phyloP scores from a whole-genome alignment of 2,329 filamentous ascomycete genomes.

The Fusarium irregulare region DNA sequence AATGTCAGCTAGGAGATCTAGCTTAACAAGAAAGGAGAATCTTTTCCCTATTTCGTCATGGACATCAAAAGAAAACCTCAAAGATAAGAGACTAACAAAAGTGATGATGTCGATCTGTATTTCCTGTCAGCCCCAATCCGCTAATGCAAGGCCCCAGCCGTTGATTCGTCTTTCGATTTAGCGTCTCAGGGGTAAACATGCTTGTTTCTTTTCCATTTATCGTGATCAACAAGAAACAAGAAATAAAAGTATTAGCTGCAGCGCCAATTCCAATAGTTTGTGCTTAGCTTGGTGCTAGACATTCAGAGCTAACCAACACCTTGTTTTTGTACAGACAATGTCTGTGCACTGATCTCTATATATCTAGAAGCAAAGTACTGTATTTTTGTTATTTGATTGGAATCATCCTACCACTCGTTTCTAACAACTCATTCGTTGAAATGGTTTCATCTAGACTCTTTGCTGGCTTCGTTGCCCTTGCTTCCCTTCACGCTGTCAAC shows the following conservation, averaged over 20 bases:
- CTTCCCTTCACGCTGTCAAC: neutral
- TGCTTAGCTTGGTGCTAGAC: neutral
- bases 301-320: neutral
- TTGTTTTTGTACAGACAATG: neutral
- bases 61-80: neutral
- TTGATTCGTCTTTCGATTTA: neutral
- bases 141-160: neutral
- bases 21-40: neutral
- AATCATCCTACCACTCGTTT: neutral
- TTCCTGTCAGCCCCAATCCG: neutral
- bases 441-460: conserved; percentile 1
- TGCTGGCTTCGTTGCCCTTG: neutral
- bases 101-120: neutral
- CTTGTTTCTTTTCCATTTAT: neutral
- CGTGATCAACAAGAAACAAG: conserved; percentile 7
- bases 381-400: neutral
- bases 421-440: neutral
- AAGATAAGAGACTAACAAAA: neutral
- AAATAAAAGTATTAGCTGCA: neutral
- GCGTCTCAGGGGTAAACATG: neutral
- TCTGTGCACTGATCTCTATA: neutral
- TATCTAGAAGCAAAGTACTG: neutral
- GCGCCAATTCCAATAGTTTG: neutral
- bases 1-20: too few relatives aligned
- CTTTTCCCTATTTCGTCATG: neutral